phyloP scores from a whole-genome alignment of 2,329 filamentous ascomycete species.

The Pyricularia sp. region DNA sequence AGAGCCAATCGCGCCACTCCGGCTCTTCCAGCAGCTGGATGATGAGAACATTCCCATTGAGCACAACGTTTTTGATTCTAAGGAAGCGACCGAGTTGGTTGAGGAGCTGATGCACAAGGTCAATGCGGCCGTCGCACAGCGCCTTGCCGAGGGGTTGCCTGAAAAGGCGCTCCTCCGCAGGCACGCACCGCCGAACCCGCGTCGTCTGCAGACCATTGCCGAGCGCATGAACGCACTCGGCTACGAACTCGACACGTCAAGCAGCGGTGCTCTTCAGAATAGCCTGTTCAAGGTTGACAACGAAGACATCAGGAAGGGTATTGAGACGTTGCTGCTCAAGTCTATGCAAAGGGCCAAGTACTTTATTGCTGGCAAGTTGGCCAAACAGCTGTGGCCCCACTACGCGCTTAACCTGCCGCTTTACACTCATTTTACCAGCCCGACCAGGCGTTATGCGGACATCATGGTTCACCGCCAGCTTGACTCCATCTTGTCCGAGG shows the following conservation, averaged over 20 bases:
- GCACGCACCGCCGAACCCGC: conserved; percentile 75
- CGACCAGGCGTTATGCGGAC: conserved; percentile 88
- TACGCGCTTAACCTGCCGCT: conserved; percentile 87
- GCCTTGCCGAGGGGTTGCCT: conserved; percentile 66
- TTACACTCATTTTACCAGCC: conserved; percentile 97
- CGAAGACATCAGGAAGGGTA: conserved; percentile 82
- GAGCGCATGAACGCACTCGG: conserved; percentile 90
- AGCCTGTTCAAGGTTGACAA: conserved; percentile 92
- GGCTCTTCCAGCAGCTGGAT: conserved; percentile 86
- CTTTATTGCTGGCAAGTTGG: conserved; percentile 72
- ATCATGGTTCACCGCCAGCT: conserved; percentile 93
- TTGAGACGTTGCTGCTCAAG: conserved; percentile 94
- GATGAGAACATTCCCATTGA: conserved; percentile 97
- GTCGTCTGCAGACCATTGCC: conserved; percentile 81
- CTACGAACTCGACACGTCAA: conserved; percentile 80
- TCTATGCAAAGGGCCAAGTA: conserved; percentile 96
- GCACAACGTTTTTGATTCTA: conserved; percentile 91
- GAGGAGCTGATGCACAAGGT: conserved; percentile 94
- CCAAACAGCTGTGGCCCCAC: conserved; percentile 72
- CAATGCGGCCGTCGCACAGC: conserved; percentile 82
- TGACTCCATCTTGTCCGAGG: conserved; percentile 74
- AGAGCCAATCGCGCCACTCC: conserved; percentile 73
- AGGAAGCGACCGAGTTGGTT: conserved; percentile 80
- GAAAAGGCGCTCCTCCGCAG: conserved; percentile 89
- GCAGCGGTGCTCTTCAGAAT: conserved; percentile 86